Base-by-base conservation (phyloP, 2,329 filamentous ascomycete species). In the Epichloe sp. region DNA sequence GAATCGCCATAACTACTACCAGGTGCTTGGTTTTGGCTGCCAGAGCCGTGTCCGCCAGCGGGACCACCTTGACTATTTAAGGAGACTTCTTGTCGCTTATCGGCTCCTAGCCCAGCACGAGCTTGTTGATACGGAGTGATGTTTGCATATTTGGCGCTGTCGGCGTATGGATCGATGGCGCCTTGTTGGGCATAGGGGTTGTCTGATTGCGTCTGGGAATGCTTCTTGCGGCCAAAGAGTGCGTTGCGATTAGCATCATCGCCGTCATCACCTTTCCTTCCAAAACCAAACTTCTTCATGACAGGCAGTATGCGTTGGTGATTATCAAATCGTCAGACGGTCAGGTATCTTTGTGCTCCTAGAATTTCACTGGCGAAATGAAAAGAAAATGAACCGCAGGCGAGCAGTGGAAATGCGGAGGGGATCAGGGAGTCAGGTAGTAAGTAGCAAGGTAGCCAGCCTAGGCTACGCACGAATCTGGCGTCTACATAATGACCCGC, bases 211-310 rank as follows among this genome's bases (percentile, higher is more conserved):
- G 70, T 67, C 50, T 71, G 67, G 5, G 72, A 70, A 40, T 70
- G 65, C 61, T 76, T 78, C 68, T 78, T 79, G 56, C 71, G 68
- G 56, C 74, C 68, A 59, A 80, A 79, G 48, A 79, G 70, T 44
- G 76, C 73, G 56, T 68, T 67, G 51, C 74, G 72, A 57, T 65
- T 73, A 50, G 67, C 61, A 44, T 77, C 71, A 53, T 76, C 75
- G 57, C 63, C 66, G 49, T 76, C 75, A 49, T 74, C 70, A 47
- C 63, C 65, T 61, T 78, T 81, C 67, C 75, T 79, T 56, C 77
- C 71, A 56, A 80, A 75, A 47, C 76, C 75, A 58, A 82, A 80
- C 59, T 77, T 80, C 69, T 75, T 78, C 79, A 83, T 83, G 55
- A 14, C 34, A 36, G 19, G 45, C 37, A 36, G 19, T 40, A 44